phyloP scores from a whole-genome alignment of 2,329 filamentous ascomycete species.

The Diplocarpon mali region DNA sequence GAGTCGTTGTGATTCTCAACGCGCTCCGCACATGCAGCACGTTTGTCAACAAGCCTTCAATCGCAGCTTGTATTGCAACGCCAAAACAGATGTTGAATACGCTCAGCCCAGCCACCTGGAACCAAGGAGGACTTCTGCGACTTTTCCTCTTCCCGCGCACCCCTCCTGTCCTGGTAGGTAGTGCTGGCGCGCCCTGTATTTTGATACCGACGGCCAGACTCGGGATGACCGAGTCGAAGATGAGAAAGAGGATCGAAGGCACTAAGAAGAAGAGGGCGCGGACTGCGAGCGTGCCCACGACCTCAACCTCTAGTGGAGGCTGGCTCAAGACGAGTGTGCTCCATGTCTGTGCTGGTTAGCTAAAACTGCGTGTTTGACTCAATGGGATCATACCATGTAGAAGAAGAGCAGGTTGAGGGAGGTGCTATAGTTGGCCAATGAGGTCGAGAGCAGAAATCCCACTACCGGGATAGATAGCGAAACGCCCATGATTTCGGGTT shows the following conservation, averaged over 20 bases:
- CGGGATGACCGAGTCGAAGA: slow-evolving; percentile 62
- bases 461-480: slow-evolving; percentile 63
- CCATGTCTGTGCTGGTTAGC: slow-evolving; percentile 47
- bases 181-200: slow-evolving; percentile 41
- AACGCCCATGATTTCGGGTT: slow-evolving; percentile 40
- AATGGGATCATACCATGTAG: slow-evolving; percentile 50
- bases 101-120: slow-evolving; percentile 40
- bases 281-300: slow-evolving; percentile 57
- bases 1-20: slow-evolving; percentile 43
- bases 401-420: slow-evolving; percentile 80
- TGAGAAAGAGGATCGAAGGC: slow-evolving; percentile 60
- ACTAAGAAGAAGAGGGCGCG: slow-evolving; percentile 60
- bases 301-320: slow-evolving; percentile 61
- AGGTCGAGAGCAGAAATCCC: slow-evolving; percentile 53
- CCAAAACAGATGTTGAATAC: slow-evolving; percentile 44
- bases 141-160: slow-evolving; percentile 30
- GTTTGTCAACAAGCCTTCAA: slow-evolving; percentile 44
- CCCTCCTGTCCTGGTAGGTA: too few species aligned
- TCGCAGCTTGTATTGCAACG: slow-evolving; percentile 39
- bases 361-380: background rate
- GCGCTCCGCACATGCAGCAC: slow-evolving; percentile 41
- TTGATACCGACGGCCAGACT: slow-evolving; percentile 61
- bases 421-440: slow-evolving; percentile 61
- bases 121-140: slow-evolving; percentile 32
- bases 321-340: slow-evolving; percentile 71